Base-by-base conservation (phyloP, 1,284 basidiomycete genomes). In the Moesziomyces parantarcticus region DNA sequence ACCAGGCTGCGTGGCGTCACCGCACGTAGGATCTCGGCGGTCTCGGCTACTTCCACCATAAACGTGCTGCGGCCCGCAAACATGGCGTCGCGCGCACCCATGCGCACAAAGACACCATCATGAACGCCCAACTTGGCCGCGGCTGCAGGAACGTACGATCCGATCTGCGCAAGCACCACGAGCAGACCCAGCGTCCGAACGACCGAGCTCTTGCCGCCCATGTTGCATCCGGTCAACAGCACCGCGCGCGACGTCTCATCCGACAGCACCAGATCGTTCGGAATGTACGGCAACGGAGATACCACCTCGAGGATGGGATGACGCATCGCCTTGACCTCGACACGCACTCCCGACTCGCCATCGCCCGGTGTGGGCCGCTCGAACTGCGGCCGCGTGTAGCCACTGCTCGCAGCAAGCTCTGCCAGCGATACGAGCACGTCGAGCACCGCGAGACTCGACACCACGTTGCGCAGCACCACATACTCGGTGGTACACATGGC, bases 1-100 rank as follows among this genome's bases (percentile, higher is more conserved):
- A 83, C 78, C 5, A 82, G 64, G 1, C 55, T 92, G 0, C 79
- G 67, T 0, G 58, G 29, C 2, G 84, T 84, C 0, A 82, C 76
- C 1, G 68, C 55, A 32, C 79, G 76, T 18, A 98, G 85, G 58
- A 98, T 95, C 71, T 97, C 92, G 76, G 91, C 92, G 0, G 95
- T 97, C 84, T 98, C 95, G 9, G 90, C 88, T 86, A 98, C 91
- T 85, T 99, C 96, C 1, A 97, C 92, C 93, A 97, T 94, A 80
- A 95, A 96, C 13, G 94, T 97, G 1, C 92, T 93, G 22, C 92
- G 89, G 0, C 93, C 93, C 36, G 90, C 87, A 2, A 90, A 88
- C 34, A 97, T 85, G 69, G 95, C 92, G 80, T 97, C 95, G 6
- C 90, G 91, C 0, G 94, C 94, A 5, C 85, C 85, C 93, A 94